phyloP scores from a whole-genome alignment of 345 rosid genomes.

The Eucalyptus polybractea region DNA sequence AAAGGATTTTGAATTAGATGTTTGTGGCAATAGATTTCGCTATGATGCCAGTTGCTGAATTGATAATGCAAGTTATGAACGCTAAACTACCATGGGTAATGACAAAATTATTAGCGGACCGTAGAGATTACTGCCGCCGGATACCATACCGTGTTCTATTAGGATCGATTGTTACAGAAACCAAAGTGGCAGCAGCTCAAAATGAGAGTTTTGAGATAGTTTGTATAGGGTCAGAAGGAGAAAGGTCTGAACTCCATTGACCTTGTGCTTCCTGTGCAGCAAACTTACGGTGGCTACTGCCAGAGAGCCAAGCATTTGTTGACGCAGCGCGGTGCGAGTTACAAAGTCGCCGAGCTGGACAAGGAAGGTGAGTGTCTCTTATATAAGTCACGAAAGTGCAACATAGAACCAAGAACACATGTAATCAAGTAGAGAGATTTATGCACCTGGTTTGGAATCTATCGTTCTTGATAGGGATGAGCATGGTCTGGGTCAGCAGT shows the following conservation, averaged over 20 bases:
- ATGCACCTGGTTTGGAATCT: too few species aligned
- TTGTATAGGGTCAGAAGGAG: neutral
- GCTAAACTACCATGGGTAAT: neutral
- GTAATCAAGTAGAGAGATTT: too few species aligned
- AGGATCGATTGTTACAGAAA: neutral
- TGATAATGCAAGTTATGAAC: neutral
- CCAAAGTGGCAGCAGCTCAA: neutral
- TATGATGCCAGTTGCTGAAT: neutral
- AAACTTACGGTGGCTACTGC: constrained; percentile 60
- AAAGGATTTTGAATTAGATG: neutral
- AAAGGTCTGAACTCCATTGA: neutral
- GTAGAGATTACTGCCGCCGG: neutral
- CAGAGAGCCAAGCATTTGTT: constrained; percentile 47
- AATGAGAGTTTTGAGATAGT: neutral
- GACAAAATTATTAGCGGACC: neutral
- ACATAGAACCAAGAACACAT: too few species aligned
- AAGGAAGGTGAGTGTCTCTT: constrained; percentile 12
- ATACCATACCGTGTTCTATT: neutral
- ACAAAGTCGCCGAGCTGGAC: constrained; percentile 35
- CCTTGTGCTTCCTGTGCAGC: constrained; percentile 13
- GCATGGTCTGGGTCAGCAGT: accelerated
- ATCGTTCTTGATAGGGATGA: too few species aligned
- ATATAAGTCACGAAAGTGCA: too few species aligned
- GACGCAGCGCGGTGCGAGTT: constrained; percentile 32
- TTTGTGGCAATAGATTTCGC: neutral